Evolutionary conservation across 768 basidiomycete genomes (phyloP), one percentile per base, ranked within the genome.

Genomic region (Leccinum boreale): DNA sequence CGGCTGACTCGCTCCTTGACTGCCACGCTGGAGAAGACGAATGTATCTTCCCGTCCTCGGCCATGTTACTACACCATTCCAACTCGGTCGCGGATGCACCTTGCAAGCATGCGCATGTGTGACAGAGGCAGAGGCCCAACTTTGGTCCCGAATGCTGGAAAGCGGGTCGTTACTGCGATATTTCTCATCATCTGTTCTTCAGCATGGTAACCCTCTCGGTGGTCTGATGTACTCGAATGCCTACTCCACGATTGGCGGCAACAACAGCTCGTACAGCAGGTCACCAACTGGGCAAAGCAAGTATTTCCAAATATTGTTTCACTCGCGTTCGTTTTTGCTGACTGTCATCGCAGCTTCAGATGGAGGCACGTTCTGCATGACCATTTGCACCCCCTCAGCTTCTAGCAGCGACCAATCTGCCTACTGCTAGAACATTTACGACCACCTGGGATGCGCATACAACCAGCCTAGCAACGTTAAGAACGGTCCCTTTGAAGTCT

Each of bases 171-270:
- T 23, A 23, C 23, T 23, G 23, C 23, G 23, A 23, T 23, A 23
- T 23, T 57, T 53, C 56, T 67, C 28, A 65, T 21, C 23, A 19
- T 29, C 15, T 5, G 1, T 14, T 45, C 29, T 47, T 17, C 62
- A 87, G 82, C 83, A 86, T 60, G 92, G 91, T n/a, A 94, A 91
- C 75, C 88, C 89, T 3, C 76, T 90, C 26, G 90, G 90, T 61
- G 87, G 83, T 50, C 70, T 91, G 26, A 57, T 90, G 44, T 92
- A 80, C 75, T 83, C 88, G 1, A 85, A 75, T 58, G 79, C 74
- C 10, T 86, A 78, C 67, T 81, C 83, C n/a, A 62, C 56, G 56
- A 64, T 73, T 60, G 67, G 61, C 48, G 69, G 76, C 12, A 53
- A 79, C 63, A 80, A 78, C 62, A 66, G 62, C 58, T 71, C 75